These are phyloP conservation scores for Yamadazyma conglobata DNA, from an alignment of 1,139 yeast species.

Conservation along the genomic window DNA sequence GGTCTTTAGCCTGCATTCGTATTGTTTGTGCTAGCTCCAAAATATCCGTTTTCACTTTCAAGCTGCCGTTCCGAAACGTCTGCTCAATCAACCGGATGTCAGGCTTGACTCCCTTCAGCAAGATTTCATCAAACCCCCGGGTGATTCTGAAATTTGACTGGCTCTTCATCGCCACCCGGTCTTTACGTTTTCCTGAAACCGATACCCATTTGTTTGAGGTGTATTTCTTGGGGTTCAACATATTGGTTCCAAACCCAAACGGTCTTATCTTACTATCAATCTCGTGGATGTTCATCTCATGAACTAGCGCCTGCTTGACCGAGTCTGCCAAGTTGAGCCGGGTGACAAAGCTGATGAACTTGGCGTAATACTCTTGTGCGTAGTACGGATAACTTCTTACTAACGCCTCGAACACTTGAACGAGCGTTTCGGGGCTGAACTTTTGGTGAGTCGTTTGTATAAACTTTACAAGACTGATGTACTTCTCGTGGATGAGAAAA, in stretches of 20 bases:
- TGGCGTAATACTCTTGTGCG: constrained; percentile 22
- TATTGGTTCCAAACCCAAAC: constrained; percentile 19
- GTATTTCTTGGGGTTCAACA: constrained; percentile 15
- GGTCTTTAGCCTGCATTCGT: constrained; percentile 13
- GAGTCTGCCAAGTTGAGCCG: constrained; percentile 3
- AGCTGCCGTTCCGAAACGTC: constrained; percentile 29
- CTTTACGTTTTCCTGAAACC: constrained; percentile 1
- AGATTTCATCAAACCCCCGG: constrained; percentile 32
- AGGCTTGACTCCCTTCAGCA: constrained; percentile 35
- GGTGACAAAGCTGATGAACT: constrained; percentile 25
- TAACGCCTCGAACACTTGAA: constrained; percentile 26
- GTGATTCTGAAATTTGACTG: constrained; percentile 34
- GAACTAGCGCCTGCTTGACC: constrained; percentile 3
- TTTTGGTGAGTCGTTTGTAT: constrained; percentile 16
- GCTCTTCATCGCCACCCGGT: neutral
- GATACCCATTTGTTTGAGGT: constrained; percentile 14
- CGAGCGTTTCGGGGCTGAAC: constrained; percentile 1
- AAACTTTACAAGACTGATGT: constrained; percentile 24
- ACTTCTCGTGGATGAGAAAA: constrained; percentile 24
- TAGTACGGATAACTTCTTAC: constrained; percentile 34
- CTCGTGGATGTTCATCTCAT: constrained; percentile 19
- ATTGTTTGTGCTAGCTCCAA: constrained; percentile 19
- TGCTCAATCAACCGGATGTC: constrained; percentile 29
- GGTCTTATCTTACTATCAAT: constrained; percentile 33
- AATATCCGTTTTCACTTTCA: constrained; percentile 17